Evolutionary conservation across 176 grass and related monocot genomes (phyloP).

Genomic region (Pontederia paniculata): DNA sequence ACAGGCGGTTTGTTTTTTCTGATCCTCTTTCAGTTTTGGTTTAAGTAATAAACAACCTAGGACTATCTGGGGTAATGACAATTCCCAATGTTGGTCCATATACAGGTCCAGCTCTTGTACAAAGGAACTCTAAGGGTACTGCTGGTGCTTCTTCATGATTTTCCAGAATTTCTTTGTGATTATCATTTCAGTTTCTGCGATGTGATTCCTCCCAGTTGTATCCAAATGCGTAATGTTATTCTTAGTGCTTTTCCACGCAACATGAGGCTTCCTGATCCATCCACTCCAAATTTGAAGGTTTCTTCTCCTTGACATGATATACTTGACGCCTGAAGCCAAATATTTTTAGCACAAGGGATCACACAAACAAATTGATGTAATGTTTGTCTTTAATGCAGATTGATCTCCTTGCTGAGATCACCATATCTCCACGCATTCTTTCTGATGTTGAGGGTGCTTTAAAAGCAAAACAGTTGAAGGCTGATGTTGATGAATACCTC

Average conservation of each 20-base stretch:
- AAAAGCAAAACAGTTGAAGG: conserved; percentile 81
- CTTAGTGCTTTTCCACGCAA: conserved; percentile 92
- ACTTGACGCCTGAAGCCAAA: no score
- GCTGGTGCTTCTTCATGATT: conserved; percentile 92
- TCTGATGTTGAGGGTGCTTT: conserved; percentile 76
- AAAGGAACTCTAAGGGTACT: conserved; percentile 84
- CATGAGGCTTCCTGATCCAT: conserved; percentile 98
- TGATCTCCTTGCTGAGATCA: conserved; percentile 89
- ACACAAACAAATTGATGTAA: no score
- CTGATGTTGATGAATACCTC: conserved; percentile 87
- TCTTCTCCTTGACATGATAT: not conserved
- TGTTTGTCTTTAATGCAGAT: conserved; percentile 32
- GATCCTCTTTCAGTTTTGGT: not conserved
- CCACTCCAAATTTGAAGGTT: conserved; percentile 95
- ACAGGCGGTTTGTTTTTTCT: conserved; percentile 49
- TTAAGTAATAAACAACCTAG: not conserved
- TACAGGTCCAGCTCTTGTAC: conserved; percentile 74
- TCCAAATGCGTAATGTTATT: conserved; percentile 98
- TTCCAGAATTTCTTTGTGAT: conserved; percentile 94
- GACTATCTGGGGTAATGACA: no score
- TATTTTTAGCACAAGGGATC: no score
- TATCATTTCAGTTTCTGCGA: conserved; percentile 99
- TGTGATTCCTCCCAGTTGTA: conserved; percentile 87
- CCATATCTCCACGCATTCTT: conserved; percentile 65
- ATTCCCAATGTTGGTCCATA: not conserved